Percentiles rank a stretch among this genome's conserved stretches.
Conservation (phyloP, 1,284 basidiomycete species). For the Mycena sp. region DNA sequence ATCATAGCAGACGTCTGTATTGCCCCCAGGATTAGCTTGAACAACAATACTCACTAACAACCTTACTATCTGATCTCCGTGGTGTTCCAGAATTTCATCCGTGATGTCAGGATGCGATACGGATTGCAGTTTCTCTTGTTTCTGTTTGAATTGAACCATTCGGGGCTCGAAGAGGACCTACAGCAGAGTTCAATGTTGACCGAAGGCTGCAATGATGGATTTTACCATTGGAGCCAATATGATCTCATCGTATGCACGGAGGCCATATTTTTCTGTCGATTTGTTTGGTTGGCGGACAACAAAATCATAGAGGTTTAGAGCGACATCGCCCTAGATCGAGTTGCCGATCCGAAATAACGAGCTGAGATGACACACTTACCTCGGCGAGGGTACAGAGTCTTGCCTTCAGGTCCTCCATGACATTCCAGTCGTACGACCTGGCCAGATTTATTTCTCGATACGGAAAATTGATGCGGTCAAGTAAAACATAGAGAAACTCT, state of each 20-base stretch:
- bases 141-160: slow-evolving; percentile 89
- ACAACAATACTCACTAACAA: not conserved
- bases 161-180: slow-evolving; percentile 94
- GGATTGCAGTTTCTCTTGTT: slow-evolving; percentile 62
- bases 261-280: slow-evolving; percentile 87
- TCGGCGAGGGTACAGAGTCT: slow-evolving; percentile 87
- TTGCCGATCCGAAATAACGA: slow-evolving; percentile 2
- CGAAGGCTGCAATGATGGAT: slow-evolving; percentile 11
- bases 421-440: slow-evolving; percentile 84
- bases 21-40: slow-evolving; percentile 11
- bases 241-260: slow-evolving; percentile 95
- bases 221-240: slow-evolving; percentile 94
- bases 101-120: slow-evolving; percentile 65
- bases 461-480: slow-evolving; percentile 88
- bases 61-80: slow-evolving; percentile 70
- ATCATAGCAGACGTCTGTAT: slow-evolving; percentile 72
- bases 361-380: slow-evolving; percentile 51
- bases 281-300: slow-evolving; percentile 81
- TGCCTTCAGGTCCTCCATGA: slow-evolving; percentile 90
- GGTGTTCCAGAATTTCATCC: slow-evolving; percentile 77
- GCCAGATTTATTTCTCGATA: slow-evolving; percentile 86
- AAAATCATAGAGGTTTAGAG: slow-evolving; percentile 90
- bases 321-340: slow-evolving; percentile 77
- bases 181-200: not conserved
- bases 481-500: slow-evolving; percentile 84